Evolutionary conservation across 2,329 filamentous ascomycete species (phyloP).

Genomic region (Aspergillus ochraceoroseus): DNA sequence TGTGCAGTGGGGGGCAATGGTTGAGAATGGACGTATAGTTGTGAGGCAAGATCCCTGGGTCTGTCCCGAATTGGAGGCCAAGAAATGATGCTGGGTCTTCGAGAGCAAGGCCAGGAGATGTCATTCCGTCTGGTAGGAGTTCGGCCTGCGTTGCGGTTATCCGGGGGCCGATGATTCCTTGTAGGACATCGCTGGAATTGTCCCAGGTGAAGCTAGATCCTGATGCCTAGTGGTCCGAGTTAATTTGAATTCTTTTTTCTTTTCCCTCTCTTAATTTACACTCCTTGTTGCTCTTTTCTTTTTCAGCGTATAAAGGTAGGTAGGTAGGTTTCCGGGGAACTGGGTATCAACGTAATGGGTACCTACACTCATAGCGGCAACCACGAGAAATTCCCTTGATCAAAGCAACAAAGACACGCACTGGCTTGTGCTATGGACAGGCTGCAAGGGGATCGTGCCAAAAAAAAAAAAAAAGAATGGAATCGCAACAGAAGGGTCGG

Average conservation of each 20-base stretch:
- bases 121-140: conserved; percentile 13
- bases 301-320: background rate
- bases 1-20: conserved; percentile 19
- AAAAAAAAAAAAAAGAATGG: background rate
- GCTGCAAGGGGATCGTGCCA: conserved; percentile 3
- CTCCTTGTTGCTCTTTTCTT: conserved; percentile 1
- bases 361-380: conserved; percentile 20
- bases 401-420: conserved; percentile 4
- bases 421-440: conserved; percentile 1
- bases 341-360: too few species aligned
- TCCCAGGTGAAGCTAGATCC: conserved; percentile 21
- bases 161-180: conserved; percentile 29
- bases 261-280: background rate
- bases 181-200: conserved; percentile 29
- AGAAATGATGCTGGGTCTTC: conserved; percentile 25
- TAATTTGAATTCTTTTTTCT: background rate
- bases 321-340: too few species aligned
- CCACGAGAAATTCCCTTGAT: background rate
- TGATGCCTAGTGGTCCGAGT: conserved; percentile 13
- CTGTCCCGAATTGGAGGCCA: conserved; percentile 26
- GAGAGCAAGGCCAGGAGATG: conserved; percentile 17
- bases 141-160: conserved; percentile 14
- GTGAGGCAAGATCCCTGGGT: conserved; percentile 21
- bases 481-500: conserved; percentile 1
- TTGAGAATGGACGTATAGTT: conserved; percentile 20